Conservation (phyloP, 805 yeast species). For the Yarrowia keelungensis region DNA sequence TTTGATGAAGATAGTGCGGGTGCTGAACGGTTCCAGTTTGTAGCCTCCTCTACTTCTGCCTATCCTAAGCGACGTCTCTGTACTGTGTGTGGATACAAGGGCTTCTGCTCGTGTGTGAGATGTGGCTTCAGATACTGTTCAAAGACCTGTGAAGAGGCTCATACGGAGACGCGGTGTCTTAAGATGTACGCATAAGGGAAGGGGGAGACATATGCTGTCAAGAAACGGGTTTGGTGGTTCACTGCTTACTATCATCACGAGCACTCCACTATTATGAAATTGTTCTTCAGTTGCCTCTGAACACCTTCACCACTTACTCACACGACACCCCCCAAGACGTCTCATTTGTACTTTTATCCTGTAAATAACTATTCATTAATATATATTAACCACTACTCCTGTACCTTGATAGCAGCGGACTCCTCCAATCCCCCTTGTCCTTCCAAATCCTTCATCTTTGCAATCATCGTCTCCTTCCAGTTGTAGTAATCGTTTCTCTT, state of each 20-base stretch:
- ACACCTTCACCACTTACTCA: too few species aligned
- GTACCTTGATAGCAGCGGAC: not conserved
- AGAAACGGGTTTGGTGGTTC: too few species aligned
- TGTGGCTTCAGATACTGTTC: slow-evolving; percentile 53
- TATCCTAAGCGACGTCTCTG: slow-evolving; percentile 52
- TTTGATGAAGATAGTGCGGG: slow-evolving; percentile 53
- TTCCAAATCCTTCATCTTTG: not conserved
- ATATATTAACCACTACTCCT: not conserved
- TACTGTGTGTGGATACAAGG: slow-evolving; percentile 54
- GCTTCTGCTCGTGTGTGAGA: slow-evolving; percentile 48
- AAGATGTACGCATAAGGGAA: slow-evolving; percentile 46
- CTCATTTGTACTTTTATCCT: too few species aligned
- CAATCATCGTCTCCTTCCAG: slow-evolving; percentile 41
- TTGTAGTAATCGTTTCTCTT: slow-evolving; percentile 40
- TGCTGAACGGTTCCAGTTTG: slow-evolving; percentile 46
- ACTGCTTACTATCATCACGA: too few species aligned
- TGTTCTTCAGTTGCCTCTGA: too few species aligned
- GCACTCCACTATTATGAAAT: too few species aligned
- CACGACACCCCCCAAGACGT: too few species aligned
- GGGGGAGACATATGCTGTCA: too few species aligned
- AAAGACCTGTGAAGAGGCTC: slow-evolving; percentile 49
- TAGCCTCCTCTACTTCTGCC: slow-evolving; percentile 49
- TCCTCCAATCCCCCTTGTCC: slow-evolving; percentile 7
- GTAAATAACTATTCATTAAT: slow-evolving; percentile 2
- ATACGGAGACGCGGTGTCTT: slow-evolving; percentile 51